Base-by-base conservation (phyloP, 345 rosid genomes). In the Populus simonii region DNA sequence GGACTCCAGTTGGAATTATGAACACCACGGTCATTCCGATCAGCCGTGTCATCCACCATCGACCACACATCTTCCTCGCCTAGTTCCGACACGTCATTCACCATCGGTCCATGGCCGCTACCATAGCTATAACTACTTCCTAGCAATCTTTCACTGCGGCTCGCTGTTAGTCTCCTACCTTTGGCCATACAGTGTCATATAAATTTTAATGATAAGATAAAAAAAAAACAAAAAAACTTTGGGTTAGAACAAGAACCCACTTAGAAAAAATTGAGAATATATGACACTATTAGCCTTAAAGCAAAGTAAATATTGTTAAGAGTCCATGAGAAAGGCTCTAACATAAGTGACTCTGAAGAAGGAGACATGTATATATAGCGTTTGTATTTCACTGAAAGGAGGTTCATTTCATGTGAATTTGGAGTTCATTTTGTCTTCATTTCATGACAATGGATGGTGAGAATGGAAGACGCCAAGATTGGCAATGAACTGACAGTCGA, bases 31-130 rank as follows among this genome's bases (percentile, higher is more conserved):
- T 82, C 84, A 22, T 51, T 74, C 53, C 75, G 76, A 39, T 83
- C 86, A 1, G 63, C 86, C n/a, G 72, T 78, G 74, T 55, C 85
- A 20, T 85, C 91, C 20, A 82, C 92, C 80, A 84, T 83, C n/a
- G 93, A 88, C 99, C 99, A 93, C 6, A 95, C 86, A 38, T 93
- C 99, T 5, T 91, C 98, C 80, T 95, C 99, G 1, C 87, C 87
- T 38, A 92, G 88, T 78, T 95, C 99, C 25, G 89, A 47, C 16
- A 41, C 76, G 8, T 80, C 86, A 10, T 25, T 38, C 25, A 70
- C 83, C 74, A 66, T 55, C 35, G 36, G 41, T 27, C 45, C 82
- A 25, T 80, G 80, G 68, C 79, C 79, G 47, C 83, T 72, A 35
- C 83, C 77, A 63, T 73, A 78, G 51, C 81, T 61, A 70, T 83